Conservation (phyloP, 2,329 filamentous ascomycete species). For the Pleomassaria siparia region DNA sequence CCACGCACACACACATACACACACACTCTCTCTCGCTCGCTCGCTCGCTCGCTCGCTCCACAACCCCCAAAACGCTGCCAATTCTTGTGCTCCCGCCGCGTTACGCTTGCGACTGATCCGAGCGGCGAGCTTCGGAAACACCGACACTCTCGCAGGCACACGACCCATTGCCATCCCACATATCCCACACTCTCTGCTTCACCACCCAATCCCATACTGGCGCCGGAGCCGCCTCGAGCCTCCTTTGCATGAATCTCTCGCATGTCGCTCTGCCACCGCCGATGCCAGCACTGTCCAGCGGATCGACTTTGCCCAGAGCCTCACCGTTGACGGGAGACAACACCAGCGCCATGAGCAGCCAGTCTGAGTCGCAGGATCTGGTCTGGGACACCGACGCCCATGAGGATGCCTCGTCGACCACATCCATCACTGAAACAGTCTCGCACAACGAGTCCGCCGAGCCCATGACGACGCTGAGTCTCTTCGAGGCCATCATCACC, state of each 20-base stretch:
- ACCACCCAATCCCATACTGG: no score
- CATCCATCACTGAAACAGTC: conserved; percentile 5
- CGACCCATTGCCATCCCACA: conserved; percentile 8
- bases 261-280: conserved; percentile 30
- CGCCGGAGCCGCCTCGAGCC: conserved; percentile 21
- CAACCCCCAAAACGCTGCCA: neutral
- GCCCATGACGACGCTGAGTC: conserved; percentile 26
- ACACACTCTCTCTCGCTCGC: no score
- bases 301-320: conserved; percentile 26
- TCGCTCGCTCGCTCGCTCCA: neutral
- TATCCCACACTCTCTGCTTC: conserved; percentile 7
- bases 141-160: conserved; percentile 8
- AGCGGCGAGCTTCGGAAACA: conserved; percentile 3
- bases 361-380: conserved; percentile 16
- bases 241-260: conserved; percentile 29
- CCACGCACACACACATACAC: neutral
- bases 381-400: conserved; percentile 20
- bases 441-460: conserved; percentile 11
- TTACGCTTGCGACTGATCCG: conserved; percentile 1
- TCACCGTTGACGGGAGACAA: conserved; percentile 22
- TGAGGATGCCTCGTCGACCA: conserved; percentile 5
- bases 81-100: neutral
- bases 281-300: conserved; percentile 28
- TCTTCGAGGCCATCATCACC: conserved; percentile 58
- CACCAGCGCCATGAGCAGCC: conserved; percentile 30